A percentile compares a stretch with the other conserved stretches of the same genome.
Conservation (phyloP, 129 eudicot genomes). For the Arctium minus region DNA sequence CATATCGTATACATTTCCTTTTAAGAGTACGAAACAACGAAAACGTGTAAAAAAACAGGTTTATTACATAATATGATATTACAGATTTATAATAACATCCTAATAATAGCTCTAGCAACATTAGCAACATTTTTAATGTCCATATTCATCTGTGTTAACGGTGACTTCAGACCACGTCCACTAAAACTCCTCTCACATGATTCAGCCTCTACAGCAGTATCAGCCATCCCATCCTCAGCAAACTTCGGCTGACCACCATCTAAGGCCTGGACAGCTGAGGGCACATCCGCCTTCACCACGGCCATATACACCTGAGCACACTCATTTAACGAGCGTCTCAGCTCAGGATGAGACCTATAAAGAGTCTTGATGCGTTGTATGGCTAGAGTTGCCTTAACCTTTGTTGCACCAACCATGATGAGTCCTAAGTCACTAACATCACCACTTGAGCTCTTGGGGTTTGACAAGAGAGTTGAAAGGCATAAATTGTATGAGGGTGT, state of each 20-base stretch:
- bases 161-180: constrained; percentile 25
- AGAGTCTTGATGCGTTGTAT: constrained; percentile 27
- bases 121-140: constrained; percentile 34
- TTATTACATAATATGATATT: not conserved
- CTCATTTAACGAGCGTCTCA: constrained; percentile 25
- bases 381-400: constrained; percentile 30
- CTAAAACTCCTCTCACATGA: constrained; percentile 40
- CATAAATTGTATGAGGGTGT: constrained; percentile 52
- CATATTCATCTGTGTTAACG: constrained; percentile 26
- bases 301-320: constrained; percentile 34
- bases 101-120: constrained; percentile 46
- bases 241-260: constrained; percentile 54
- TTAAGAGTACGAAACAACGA: not conserved
- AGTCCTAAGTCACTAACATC: constrained; percentile 44
- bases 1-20: not conserved
- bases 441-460: constrained; percentile 42
- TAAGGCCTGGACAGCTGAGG: constrained; percentile 39
- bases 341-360: constrained; percentile 21
- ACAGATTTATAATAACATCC: constrained; percentile 32
- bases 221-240: constrained; percentile 61
- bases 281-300: constrained; percentile 38
- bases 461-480: constrained; percentile 37
- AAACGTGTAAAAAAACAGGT: not conserved
- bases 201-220: constrained; percentile 44
- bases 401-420: constrained; percentile 46